phyloP scores from a whole-genome alignment of 1,284 basidiomycete species.

The Amylostereum areolatum region DNA sequence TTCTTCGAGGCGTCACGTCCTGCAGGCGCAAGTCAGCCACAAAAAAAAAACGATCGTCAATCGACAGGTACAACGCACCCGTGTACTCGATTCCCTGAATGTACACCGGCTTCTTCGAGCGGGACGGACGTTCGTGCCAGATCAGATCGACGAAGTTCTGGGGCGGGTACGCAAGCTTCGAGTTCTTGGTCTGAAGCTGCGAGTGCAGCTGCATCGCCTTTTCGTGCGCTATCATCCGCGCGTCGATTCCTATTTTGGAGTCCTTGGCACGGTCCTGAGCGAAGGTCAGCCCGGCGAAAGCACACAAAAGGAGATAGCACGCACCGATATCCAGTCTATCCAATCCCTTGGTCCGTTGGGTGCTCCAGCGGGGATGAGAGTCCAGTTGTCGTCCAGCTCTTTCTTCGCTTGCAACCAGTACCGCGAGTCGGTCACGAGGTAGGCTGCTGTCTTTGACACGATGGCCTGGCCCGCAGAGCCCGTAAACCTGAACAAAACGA shows the following conservation, averaged over 20 bases:
- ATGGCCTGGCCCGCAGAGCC: constrained; percentile 85
- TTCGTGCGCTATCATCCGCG: constrained; percentile 79
- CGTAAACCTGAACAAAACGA: constrained; percentile 52
- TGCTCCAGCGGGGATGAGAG: constrained; percentile 61
- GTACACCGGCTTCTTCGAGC: constrained; percentile 67
- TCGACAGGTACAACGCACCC: constrained; percentile 33
- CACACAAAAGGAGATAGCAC: constrained; percentile 20
- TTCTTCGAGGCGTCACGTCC: constrained; percentile 54
- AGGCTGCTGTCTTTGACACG: constrained; percentile 58
- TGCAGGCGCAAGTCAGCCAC: constrained; percentile 12
- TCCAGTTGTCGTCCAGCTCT: constrained; percentile 78
- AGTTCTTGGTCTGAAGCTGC: constrained; percentile 43
- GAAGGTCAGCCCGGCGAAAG: background rate
- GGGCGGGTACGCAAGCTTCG: constrained; percentile 64
- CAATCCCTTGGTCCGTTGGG: constrained; percentile 61
- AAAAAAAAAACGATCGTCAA: background rate
- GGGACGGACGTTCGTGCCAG: constrained; percentile 71
- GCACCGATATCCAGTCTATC: constrained; percentile 69
- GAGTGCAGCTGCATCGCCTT: constrained; percentile 56
- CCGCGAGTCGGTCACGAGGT: constrained; percentile 81
- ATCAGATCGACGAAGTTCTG: constrained; percentile 85
- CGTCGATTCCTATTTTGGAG: constrained; percentile 79
- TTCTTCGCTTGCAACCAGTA: constrained; percentile 85
- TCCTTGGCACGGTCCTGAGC: constrained; percentile 45
- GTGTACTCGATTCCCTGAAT: constrained; percentile 73